Evolutionary conservation across 345 rosid genomes (phyloP), one percentile per base, ranked within the genome.

Genomic region (Salix brachista): DNA sequence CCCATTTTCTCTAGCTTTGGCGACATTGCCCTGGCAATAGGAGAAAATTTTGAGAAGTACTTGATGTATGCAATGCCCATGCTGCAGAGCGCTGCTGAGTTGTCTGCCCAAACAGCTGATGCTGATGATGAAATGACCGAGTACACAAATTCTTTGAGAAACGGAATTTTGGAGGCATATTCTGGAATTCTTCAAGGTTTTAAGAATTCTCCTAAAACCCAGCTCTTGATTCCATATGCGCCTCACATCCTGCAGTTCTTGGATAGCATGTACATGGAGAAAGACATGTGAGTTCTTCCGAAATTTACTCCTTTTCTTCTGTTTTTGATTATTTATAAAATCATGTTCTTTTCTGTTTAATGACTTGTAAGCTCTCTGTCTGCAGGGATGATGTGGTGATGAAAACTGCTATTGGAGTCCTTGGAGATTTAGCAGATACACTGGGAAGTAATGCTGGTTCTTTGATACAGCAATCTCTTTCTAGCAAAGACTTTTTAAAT

Each of bases 131-230:
- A 91, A 75, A 83, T 91, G 93, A 84, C 81, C 0, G 95, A 91
- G 74, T 89, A 91, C 84, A 88, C 93, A 62, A 91, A 91, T 80
- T 87, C 91, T 18, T 69, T 91, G 79, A 84, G 95, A 77, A 91
- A 88, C 50, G 93, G 95, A 70, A 91, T 91, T 66, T 83, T 91
- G 48, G 95, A 91, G 83, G 95, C 93, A 21, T 91, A 89, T 73
- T 91, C 95, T 69, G 93, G 92, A 44, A 89, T 91, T 75, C 89
- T 89, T 75, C 95, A 91, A 86, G 95, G 95, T 62, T 91, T 91
- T 79, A 91, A 91, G 81, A 88, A 87, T 83, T 87, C 93, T 58
- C 87, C 95, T 3, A 91, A 88, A 81, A 89, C 86, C 42, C 93
- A 89, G 86, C 88, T 89, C 52, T 74, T 91, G 84, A 87, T 91